Evolutionary conservation across 805 yeast genomes (phyloP).

Genomic region (Blastobotrys parvus): DNA sequence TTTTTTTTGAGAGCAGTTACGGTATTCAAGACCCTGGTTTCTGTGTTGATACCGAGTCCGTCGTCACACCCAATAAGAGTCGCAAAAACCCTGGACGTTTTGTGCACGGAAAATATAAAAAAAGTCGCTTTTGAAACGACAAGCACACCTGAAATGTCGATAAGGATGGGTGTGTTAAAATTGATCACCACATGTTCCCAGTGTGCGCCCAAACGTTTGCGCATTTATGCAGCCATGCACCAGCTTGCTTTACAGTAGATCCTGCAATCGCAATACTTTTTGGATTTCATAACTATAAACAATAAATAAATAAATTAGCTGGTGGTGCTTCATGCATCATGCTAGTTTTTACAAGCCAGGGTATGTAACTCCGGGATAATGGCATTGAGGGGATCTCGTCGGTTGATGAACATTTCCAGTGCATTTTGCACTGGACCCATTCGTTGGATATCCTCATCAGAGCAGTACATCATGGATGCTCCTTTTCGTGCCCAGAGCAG

Average conservation of each 20-base stretch:
- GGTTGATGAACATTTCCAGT: slow-evolving; percentile 6
- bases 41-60: background rate
- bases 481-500: slow-evolving; percentile 25
- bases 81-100: too few relatives aligned
- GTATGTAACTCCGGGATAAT: background rate
- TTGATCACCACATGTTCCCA: too few relatives aligned
- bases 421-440: slow-evolving; percentile 3
- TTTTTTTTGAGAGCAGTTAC: too few relatives aligned
- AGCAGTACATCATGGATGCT: slow-evolving; percentile 20
- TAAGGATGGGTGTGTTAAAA: too few relatives aligned
- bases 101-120: too few relatives aligned
- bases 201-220: too few relatives aligned
- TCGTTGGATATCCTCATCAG: slow-evolving; percentile 8
- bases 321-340: background rate
- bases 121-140: too few relatives aligned
- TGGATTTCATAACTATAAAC: too few relatives aligned
- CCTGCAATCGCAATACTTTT: too few relatives aligned
- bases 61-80: background rate
- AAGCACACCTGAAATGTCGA: too few relatives aligned
- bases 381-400: slow-evolving; percentile 1
- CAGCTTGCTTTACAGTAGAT: too few relatives aligned
- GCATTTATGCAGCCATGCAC: too few relatives aligned
- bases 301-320: background rate
- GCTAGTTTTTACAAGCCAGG: background rate
- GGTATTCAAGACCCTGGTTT: background rate